phyloP scores from a whole-genome alignment of 169 alveolate genomes.

The Theileria sp. region DNA sequence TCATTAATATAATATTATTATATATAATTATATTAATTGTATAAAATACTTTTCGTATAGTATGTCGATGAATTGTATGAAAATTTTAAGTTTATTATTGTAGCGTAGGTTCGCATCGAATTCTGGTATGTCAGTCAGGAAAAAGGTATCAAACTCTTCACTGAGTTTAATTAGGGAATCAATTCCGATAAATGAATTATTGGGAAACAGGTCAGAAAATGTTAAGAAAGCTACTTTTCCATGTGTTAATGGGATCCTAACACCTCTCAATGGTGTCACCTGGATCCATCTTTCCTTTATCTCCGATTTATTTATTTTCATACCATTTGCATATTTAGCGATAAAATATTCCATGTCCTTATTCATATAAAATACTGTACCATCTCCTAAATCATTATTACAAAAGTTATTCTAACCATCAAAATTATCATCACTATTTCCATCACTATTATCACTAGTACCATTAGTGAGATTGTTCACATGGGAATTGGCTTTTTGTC shows the following conservation, averaged over 20 bases:
- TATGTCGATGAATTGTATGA: slow-evolving; percentile 55
- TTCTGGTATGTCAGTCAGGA: slow-evolving; percentile 53
- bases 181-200: slow-evolving; percentile 37
- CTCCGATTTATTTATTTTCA: not conserved
- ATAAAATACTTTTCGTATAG: slow-evolving; percentile 37
- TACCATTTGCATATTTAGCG: not conserved
- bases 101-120: slow-evolving; percentile 38
- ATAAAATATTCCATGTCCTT: slow-evolving; percentile 7
- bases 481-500: slow-evolving; percentile 21
- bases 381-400: too few species aligned
- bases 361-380: not conserved
- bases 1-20: not conserved
- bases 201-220: slow-evolving; percentile 43
- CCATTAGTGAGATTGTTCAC: not conserved
- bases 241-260: slow-evolving; percentile 23
- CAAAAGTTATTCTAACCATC: too few species aligned
- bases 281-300: slow-evolving; percentile 3
- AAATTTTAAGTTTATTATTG: slow-evolving; percentile 47
- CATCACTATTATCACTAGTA: not conserved
- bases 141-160: slow-evolving; percentile 20
- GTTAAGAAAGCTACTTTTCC: slow-evolving; percentile 49
- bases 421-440: not conserved
- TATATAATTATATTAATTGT: not conserved
- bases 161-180: slow-evolving; percentile 35
- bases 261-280: slow-evolving; percentile 37